A percentile compares a stretch with the other conserved stretches of the same genome.
These are phyloP conservation scores for Lactarius hengduanensis DNA, from an alignment of 768 basidiomycete genomes.

Conservation along the genomic window DNA sequence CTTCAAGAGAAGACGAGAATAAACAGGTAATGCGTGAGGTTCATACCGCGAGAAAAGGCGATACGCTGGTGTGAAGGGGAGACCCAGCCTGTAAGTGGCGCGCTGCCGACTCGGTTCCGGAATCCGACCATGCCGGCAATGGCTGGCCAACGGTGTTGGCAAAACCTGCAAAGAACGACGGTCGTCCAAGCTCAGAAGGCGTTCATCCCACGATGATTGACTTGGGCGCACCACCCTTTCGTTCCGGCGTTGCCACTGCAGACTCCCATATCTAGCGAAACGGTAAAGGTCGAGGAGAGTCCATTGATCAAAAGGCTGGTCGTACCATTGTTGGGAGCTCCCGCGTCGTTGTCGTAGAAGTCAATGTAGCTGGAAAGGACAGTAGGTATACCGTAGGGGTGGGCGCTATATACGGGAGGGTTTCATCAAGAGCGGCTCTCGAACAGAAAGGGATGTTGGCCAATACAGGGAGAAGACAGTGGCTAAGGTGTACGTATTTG, in stretches of 20 bases:
- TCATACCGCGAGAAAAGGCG: slow-evolving; percentile 61
- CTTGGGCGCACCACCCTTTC: slow-evolving; percentile 44
- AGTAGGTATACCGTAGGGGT: slow-evolving; percentile 65
- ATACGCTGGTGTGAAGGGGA: slow-evolving; percentile 57
- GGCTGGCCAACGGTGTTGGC: slow-evolving; percentile 61
- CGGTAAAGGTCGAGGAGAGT: neutral
- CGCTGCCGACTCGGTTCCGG: slow-evolving; percentile 54
- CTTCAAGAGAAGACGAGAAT: neutral
- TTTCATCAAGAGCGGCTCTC: neutral
- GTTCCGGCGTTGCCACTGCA: slow-evolving; percentile 51
- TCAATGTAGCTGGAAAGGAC: slow-evolving; percentile 58
- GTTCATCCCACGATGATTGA: neutral
- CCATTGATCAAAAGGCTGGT: neutral
- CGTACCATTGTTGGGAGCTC: slow-evolving; percentile 58
- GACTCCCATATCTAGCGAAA: slow-evolving; percentile 42
- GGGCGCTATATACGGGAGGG: slow-evolving; percentile 37
- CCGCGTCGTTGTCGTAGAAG: slow-evolving; percentile 50
- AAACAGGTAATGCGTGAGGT: neutral
- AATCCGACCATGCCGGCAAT: slow-evolving; percentile 62
- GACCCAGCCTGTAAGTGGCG: slow-evolving; percentile 55
- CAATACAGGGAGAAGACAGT: slow-evolving; percentile 55
- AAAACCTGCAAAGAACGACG: slow-evolving; percentile 39
- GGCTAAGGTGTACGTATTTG: slow-evolving; percentile 62
- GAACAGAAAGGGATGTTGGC: neutral
- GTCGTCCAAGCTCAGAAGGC: too few relatives aligned